phyloP scores from a whole-genome alignment of 1,284 basidiomycete species.

The Sphaerobolus stellatus region DNA sequence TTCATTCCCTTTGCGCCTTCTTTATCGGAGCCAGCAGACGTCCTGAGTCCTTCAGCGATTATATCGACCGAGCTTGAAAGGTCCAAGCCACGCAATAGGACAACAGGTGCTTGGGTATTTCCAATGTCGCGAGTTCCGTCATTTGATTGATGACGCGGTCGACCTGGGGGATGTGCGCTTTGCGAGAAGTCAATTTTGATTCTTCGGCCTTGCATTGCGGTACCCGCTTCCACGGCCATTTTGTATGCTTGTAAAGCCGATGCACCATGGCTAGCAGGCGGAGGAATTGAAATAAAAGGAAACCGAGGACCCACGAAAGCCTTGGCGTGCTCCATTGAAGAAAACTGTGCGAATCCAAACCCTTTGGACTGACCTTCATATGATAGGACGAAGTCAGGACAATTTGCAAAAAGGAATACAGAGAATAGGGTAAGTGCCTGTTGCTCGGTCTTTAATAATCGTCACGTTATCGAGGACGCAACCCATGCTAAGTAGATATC shows the following conservation, averaged over 20 bases:
- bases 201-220: slow-evolving; percentile 67
- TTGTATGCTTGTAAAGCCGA: slow-evolving; percentile 67
- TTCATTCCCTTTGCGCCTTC: slow-evolving; percentile 82
- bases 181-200: slow-evolving; percentile 92
- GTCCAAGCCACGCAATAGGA: slow-evolving; percentile 87
- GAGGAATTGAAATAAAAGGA: slow-evolving; percentile 82
- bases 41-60: slow-evolving; percentile 74
- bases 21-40: slow-evolving; percentile 62
- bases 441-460: slow-evolving; percentile 89
- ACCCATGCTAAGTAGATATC: slow-evolving; percentile 70
- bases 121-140: slow-evolving; percentile 95
- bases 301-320: slow-evolving; percentile 85
- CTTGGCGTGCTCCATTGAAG: slow-evolving; percentile 76
- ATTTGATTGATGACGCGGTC: slow-evolving; percentile 61
- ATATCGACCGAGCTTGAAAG: slow-evolving; percentile 82
- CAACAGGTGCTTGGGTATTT: slow-evolving; percentile 71
- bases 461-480: slow-evolving; percentile 81
- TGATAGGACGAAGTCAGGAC: slow-evolving; percentile 59
- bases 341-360: slow-evolving; percentile 92
- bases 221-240: slow-evolving; percentile 64
- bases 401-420: slow-evolving; percentile 56
- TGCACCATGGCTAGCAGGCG: slow-evolving; percentile 77
- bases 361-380: slow-evolving; percentile 84
- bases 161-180: slow-evolving; percentile 69
- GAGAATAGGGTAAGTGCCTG: slow-evolving; percentile 87